These are phyloP conservation scores for Kodamaea neixiangensis DNA, from an alignment of 805 yeast genomes.

Conservation along the genomic window DNA sequence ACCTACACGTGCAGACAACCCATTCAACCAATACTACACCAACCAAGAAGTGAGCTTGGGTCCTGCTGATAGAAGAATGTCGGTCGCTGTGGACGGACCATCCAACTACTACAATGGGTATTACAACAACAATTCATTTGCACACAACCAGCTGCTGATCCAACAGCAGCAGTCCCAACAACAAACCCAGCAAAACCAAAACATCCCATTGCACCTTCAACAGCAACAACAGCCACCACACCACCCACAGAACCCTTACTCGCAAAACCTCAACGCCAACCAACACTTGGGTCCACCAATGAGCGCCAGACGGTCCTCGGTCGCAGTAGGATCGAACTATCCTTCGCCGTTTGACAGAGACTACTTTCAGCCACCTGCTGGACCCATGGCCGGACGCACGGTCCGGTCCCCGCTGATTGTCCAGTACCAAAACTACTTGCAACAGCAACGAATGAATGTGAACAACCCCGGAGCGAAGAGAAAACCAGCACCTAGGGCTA, in stretches of 20 bases:
- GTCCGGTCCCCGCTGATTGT: slow-evolving; percentile 34
- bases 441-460: slow-evolving; percentile 9
- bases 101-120: slow-evolving; percentile 11
- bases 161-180: slow-evolving; percentile 12
- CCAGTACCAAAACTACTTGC: slow-evolving; percentile 35
- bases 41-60: slow-evolving; percentile 37
- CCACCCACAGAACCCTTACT: slow-evolving; percentile 3
- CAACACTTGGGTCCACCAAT: slow-evolving; percentile 14
- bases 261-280: slow-evolving; percentile 1
- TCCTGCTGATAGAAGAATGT: slow-evolving; percentile 35
- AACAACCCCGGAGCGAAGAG: slow-evolving; percentile 6
- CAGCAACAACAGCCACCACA: slow-evolving; percentile 5
- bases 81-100: slow-evolving; percentile 37
- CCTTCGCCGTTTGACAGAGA: slow-evolving; percentile 1
- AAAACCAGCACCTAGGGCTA: slow-evolving; percentile 50
- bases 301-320: slow-evolving; percentile 24
- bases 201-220: not conserved
- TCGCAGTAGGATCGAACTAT: slow-evolving; percentile 18
- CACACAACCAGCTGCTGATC: slow-evolving; percentile 14
- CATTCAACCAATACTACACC: slow-evolving; percentile 44
- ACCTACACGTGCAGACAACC: slow-evolving; percentile 47
- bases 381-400: slow-evolving; percentile 13
- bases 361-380: slow-evolving; percentile 9
- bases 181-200: not conserved
- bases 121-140: slow-evolving; percentile 13